Base-by-base conservation (phyloP, 2,329 filamentous ascomycete species). In the Penicillium rolfsii region DNA sequence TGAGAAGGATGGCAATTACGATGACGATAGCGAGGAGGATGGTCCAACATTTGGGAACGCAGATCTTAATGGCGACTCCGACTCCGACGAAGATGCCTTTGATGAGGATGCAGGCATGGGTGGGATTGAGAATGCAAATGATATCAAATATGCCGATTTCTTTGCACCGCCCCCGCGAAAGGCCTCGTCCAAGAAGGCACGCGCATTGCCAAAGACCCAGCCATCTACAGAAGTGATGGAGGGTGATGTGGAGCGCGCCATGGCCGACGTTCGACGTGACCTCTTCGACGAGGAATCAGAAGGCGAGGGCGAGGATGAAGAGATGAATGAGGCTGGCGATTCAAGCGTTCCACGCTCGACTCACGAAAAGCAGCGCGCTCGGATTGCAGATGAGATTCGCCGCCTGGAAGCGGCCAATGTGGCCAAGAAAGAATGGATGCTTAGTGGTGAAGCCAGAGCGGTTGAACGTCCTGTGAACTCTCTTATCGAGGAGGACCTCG, bases 111-210 rank as follows among this genome's bases (percentile, higher is more conserved):
- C 84, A 14, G 85, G 85, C 48, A 85, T 83, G 41, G 84, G 84
- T 54, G 85, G 84, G 52, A 80, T 83, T 65, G 81, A 83, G 64
- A 96, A 96, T 70, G 93, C 93, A 53, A 96, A 97, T 73, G 89
- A 93, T 64, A 83, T 97, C 70, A 92, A 89, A 79, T 98, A 97
- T 77, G 88, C 89, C 63, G 93, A 98, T 75, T 98, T 97, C 79
- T 98, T 97, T 71, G 92, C 90, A 2, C 91, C 91, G 9, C 94
- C 93, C 11, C 84, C 89, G 22, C 87, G 85, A 68, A 96, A 95
- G 76, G 82, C 80, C 63, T 83, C 83, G 59, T 87, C 84, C 61
- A 83, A 82, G 66, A 80, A 80, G 58, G 79, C 77, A 60, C 79
- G 80, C 46, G 82, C 83, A 41, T 79, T 85, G 19, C 84, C 83